Evolutionary conservation across 1,139 yeast species (phyloP), one percentile per base, ranked within the genome.

Genomic region (Pichia sp.): DNA sequence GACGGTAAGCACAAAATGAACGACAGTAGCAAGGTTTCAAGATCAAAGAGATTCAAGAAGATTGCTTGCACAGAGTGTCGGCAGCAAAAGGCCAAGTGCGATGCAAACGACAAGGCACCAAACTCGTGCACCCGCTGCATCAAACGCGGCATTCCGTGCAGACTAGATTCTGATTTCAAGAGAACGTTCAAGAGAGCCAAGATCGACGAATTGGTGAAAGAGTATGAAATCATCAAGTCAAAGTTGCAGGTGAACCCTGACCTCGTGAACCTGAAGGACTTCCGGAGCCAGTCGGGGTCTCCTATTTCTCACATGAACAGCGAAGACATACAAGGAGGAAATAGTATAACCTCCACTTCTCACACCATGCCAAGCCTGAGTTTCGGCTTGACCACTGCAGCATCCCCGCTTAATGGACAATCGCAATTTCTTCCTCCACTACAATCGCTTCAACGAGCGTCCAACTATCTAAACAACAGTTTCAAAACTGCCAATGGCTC

Each of bases 21-120:
- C 45, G 29, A n/a, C 11, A 16, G 8, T 19, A 42, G 29, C 11
- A 40, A 38, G 36, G 31, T 32, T 8, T 42, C 31, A 29, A 51
- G 44, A 26, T 15, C 50, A 4, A 55, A 56, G 41, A 56, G 54
- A 41, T 54, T 51, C 8, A 85, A 84, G 66, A 78, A 85, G 59
- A 84, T 90, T 69, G 98, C 98, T 0, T 93, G 99, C 73, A 90
- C 89, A 2, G 97, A 92, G 67, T 93, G 99, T 67, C 80, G 99
- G 23, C 99, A 93, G 70, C 99, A 93, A 68, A 93, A 93, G 71
- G 77, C 93, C 30, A 81, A 85, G 61, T 93, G 98, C 71, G 95
- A 90, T 69, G 96, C 97, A 8, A 82, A 79, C 59, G 90, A 86
- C 58, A 77, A 75, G 54, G 81, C 82, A 47, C 96, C 97, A 0